These are phyloP conservation scores for Plasmopara halstedii DNA, from an alignment of 352 stramenopile genomes.

Conservation along the genomic window DNA sequence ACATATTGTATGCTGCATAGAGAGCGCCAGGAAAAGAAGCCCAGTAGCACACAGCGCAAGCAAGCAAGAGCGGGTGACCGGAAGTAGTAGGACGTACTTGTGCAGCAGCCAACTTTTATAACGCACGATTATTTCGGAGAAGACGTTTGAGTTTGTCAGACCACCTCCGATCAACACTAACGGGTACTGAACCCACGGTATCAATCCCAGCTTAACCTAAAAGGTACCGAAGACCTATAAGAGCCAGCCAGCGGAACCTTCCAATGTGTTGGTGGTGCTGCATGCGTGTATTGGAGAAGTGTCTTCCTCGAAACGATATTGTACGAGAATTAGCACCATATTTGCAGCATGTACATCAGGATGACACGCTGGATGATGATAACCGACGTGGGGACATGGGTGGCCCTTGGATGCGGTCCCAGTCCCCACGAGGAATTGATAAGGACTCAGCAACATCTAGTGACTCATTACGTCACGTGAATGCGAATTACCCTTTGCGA, in stretches of 20 bases:
- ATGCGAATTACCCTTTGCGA: constrained; percentile 27
- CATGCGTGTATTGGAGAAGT: constrained; percentile 83
- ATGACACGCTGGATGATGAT: constrained; percentile 60
- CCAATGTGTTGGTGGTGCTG: constrained; percentile 82
- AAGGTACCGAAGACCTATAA: background rate
- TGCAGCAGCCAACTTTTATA: background rate
- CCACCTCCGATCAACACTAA: background rate
- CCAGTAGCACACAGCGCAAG: constrained; percentile 5
- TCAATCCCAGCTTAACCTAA: background rate
- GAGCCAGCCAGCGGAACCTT: background rate
- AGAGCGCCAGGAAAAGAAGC: constrained; percentile 15
- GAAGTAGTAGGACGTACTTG: too few relatives aligned
- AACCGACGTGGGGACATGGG: constrained; percentile 26
- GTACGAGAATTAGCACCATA: constrained; percentile 81
- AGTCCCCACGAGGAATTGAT: constrained; percentile 48
- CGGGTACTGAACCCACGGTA: background rate
- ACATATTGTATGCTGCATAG: constrained; percentile 21
- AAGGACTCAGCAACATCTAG: constrained; percentile 52
- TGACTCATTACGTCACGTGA: constrained; percentile 49
- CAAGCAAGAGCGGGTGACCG: constrained; percentile 3
- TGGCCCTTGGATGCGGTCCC: constrained; percentile 37
- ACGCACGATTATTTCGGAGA: background rate
- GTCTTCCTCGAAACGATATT: constrained; percentile 81
- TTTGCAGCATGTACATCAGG: constrained; percentile 74
- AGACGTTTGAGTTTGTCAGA: background rate